Evolutionary conservation across 768 basidiomycete genomes (phyloP).

Genomic region (Boletus reticuloceps): DNA sequence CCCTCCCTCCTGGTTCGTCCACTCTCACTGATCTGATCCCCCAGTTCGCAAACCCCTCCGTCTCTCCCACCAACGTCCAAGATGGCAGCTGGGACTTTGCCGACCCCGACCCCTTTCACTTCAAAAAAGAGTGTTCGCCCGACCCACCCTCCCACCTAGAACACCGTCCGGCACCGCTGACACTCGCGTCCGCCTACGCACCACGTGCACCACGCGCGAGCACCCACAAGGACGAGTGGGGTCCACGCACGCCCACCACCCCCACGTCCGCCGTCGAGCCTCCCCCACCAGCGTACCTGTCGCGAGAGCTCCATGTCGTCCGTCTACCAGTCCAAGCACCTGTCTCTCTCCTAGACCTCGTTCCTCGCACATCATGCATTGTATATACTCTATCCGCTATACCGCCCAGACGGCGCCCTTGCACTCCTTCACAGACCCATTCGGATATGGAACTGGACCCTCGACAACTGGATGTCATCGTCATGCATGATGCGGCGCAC

Average conservation of each 20-base stretch:
- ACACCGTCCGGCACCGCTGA: conserved; percentile 16
- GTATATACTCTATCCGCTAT: too few species aligned
- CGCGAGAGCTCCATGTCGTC: conserved; percentile 1
- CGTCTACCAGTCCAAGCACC: background rate
- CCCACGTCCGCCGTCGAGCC: conserved; percentile 17
- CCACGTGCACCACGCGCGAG: conserved; percentile 15
- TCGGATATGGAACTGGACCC: conserved; percentile 1
- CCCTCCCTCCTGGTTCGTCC: too few species aligned
- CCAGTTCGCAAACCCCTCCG: conserved; percentile 27
- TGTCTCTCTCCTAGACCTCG: background rate
- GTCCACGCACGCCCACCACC: conserved; percentile 16
- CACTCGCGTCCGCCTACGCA: too few species aligned
- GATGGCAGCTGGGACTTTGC: conserved; percentile 32
- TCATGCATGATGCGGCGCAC: background rate
- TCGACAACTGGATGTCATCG: background rate
- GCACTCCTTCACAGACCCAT: background rate
- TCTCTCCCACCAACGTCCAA: conserved; percentile 15
- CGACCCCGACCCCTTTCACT: conserved; percentile 22
- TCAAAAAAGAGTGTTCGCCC: background rate
- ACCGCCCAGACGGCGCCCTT: background rate
- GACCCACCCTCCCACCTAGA: background rate
- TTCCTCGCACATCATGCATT: background rate
- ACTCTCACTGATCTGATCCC: background rate
- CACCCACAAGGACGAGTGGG: conserved; percentile 20
- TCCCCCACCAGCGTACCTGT: conserved; percentile 28